Evolutionary conservation across 2,329 filamentous ascomycete species (phyloP), one percentile per base, ranked within the genome.

Genomic region (Cryphonectria parasitica): DNA sequence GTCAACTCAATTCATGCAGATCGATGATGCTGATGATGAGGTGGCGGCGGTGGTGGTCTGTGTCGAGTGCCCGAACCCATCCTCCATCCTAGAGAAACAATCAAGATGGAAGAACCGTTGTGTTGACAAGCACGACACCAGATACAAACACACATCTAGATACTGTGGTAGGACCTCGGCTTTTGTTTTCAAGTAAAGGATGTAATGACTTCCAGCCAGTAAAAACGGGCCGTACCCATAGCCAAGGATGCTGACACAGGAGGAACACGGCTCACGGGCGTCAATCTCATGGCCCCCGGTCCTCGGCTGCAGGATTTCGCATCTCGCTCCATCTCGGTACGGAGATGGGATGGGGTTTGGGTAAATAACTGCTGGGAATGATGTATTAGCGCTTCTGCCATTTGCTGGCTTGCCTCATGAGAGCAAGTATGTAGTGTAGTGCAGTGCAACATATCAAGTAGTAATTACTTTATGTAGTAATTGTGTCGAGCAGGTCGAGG

Each of bases 281-380:
- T 39, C 58, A 61, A 61, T 61, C 34, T 61, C 58, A 19, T 22
- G 31, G 17, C 58, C 56, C 56, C 58, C 19, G 58, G 58, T 61
- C 58, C 58, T 61, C 58, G 58, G 58, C 25, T 61, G 34, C 11
- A 39, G 34, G 8, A 17, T 10, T n/a, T 58, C 54, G 25, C 54
- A 58, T 58, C 54, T 58, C 54, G 54, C 25, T n/a, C 58, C 58
- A 61, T 61, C 58, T 61, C 58, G 58, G 58, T 61, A n/a, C 58
- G 58, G 58, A 61, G 58, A 61, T 61, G 58, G 19, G 31, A 61
- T 58, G 54, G 54, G 54, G 54, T 58, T 17, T 56, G 25, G 52
- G 52, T 8, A 56, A 56, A 56, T 56, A 25, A 25, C 10, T 22
- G 56, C 15, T 45, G 2, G 43, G 43, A 17, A 13, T 31, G 7